Evolutionary conservation across 2,329 filamentous ascomycete species (phyloP).

Genomic region (Claviceps quebecensis): DNA sequence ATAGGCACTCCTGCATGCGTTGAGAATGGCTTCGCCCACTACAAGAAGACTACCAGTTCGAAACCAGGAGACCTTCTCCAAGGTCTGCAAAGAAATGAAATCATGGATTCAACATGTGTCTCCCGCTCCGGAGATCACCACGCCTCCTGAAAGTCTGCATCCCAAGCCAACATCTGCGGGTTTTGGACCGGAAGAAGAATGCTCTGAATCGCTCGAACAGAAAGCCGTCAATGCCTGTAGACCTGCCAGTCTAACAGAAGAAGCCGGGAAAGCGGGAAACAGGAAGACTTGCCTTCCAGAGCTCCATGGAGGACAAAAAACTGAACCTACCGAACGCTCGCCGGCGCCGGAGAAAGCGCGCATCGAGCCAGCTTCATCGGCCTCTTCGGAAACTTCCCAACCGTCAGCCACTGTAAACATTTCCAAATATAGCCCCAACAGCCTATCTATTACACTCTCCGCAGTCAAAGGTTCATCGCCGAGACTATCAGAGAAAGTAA

Average conservation of each 20-base stretch:
- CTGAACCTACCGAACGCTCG: not conserved
- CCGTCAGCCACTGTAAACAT: not conserved
- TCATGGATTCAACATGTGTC: not conserved
- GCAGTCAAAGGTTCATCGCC: not conserved
- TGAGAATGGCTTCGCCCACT: not conserved
- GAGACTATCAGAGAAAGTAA: not conserved
- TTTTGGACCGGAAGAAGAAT: not conserved
- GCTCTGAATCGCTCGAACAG: not conserved
- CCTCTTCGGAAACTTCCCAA: not conserved
- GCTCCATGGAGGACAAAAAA: not conserved
- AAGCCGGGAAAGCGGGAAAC: not conserved
- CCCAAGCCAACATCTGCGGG: not conserved
- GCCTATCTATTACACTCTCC: not conserved
- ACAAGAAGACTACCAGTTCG: not conserved
- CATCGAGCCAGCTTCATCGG: not conserved
- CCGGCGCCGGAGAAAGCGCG: not conserved
- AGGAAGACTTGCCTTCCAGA: not conserved
- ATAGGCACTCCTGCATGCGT: not conserved
- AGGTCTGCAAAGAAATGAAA: conserved; percentile 4
- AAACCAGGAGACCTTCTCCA: not conserved
- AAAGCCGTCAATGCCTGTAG: not conserved
- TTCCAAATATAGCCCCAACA: not conserved
- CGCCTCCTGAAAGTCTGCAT: no score
- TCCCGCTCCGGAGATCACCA: not conserved
- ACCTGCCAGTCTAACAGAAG: not conserved